phyloP scores from a whole-genome alignment of 2,329 filamentous ascomycete genomes.

The Diaporthe sp. region DNA sequence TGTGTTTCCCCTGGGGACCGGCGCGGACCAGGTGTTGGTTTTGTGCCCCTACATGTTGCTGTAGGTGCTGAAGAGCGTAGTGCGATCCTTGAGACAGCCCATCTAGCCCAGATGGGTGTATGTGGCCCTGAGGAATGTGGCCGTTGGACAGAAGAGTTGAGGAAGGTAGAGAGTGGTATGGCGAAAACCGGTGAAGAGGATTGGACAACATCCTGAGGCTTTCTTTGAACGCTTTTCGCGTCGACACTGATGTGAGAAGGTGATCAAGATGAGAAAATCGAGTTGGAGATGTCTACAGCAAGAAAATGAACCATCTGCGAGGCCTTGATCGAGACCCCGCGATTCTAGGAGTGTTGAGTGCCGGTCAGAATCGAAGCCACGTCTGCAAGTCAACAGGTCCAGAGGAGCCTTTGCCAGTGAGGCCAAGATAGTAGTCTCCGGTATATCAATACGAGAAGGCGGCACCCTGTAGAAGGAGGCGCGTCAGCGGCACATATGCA shows the following conservation, averaged over 20 bases:
- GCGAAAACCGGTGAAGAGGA: slow-evolving; percentile 70
- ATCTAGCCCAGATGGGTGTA: slow-evolving; percentile 69
- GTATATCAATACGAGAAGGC: slow-evolving; percentile 1
- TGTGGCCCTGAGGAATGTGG: slow-evolving; percentile 62
- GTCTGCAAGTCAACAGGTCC: neutral
- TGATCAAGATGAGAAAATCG: neutral
- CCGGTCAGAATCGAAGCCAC: neutral
- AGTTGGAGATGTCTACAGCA: neutral
- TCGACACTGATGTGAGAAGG: neutral
- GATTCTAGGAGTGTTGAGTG: neutral
- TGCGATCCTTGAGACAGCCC: slow-evolving; percentile 76
- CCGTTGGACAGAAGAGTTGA: slow-evolving; percentile 66
- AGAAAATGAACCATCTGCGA: neutral
- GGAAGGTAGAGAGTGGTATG: slow-evolving; percentile 68
- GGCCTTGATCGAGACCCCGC: neutral
- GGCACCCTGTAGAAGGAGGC: neutral
- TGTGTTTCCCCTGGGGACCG: slow-evolving; percentile 60
- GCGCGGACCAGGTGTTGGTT: slow-evolving; percentile 59
- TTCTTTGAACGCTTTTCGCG: neutral
- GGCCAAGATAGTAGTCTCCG: neutral
- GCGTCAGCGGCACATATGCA: slow-evolving; percentile 20
- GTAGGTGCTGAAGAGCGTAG: slow-evolving; percentile 78
- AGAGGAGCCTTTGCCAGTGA: neutral
- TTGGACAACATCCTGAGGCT: slow-evolving; percentile 68
- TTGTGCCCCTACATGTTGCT: slow-evolving; percentile 65